Base-by-base conservation (phyloP, 2,329 filamentous ascomycete genomes). In the Ceratocystis eucalypticola region DNA sequence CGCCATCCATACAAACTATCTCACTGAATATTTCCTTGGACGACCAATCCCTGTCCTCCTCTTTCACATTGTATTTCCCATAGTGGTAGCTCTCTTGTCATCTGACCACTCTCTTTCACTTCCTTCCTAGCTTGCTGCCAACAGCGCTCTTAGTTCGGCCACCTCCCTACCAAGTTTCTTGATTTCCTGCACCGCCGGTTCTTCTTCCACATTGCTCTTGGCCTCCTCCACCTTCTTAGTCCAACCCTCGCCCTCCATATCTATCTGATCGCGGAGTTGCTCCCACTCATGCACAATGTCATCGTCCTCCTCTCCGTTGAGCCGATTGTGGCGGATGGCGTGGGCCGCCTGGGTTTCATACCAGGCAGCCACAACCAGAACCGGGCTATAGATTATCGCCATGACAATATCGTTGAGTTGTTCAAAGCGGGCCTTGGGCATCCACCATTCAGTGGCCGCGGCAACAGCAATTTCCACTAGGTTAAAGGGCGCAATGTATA, bases 401-500 rank as follows among this genome's bases (percentile, higher is more conserved):
- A 97, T 96, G 71, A 97, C 85, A 65, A 84, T 80, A 74, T 97
- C 89, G 75, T 99, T 99, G 65, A 97, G 77, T 44, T 82, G 82
- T 70, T 92, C 88, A 74, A 97, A 99, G 1, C 75, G 75, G 5
- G 79, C 72, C 69, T 84, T 83, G n/a, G 84, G 78, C 80, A 99
- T 82, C 94, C 93, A 99, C 94, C 94, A 99, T 78, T 97, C 94
- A 65, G 96, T 87, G 0, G 95, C 73, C 48, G 88, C 83, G 2
- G 96, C 82, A 68, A 84, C 79, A 69, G 96, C 80, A 20, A 97
- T 86, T 74, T 99, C 94, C 68, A 99, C 83, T 1, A 99, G 81
- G 74, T 99, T 99, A 76, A 99, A 89, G 0, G 94, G 94, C 0
- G 94, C 87, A 72, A 99, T 96, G 76, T 94, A 99, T 66, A 99